A percentile compares a stretch with the other conserved stretches of the same genome.
These are phyloP conservation scores for Cyclocybe aegerita DNA, from an alignment of 768 basidiomycete species.

Conservation along the genomic window DNA sequence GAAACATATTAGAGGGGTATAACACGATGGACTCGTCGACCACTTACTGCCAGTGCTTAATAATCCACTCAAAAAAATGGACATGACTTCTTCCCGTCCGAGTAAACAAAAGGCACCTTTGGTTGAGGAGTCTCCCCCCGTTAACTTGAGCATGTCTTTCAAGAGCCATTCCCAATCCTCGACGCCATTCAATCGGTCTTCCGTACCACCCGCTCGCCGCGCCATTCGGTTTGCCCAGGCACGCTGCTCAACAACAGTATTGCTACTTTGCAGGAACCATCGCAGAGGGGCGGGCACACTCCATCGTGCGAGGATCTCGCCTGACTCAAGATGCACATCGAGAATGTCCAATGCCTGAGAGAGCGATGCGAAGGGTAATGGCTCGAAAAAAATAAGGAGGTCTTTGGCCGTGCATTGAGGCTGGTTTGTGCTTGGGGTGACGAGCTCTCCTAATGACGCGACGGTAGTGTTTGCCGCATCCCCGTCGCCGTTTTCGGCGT, in stretches of 20 bases:
- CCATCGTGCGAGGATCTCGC: slow-evolving; percentile 91
- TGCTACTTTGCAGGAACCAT: slow-evolving; percentile 87
- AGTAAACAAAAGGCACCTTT: slow-evolving; percentile 83
- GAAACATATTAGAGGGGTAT: not conserved
- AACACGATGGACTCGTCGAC: not conserved
- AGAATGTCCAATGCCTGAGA: slow-evolving; percentile 87
- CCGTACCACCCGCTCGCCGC: slow-evolving; percentile 56
- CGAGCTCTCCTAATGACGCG: slow-evolving; percentile 74
- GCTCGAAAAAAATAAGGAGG: slow-evolving; percentile 79
- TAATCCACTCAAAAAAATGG: slow-evolving; percentile 86
- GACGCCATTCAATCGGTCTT: slow-evolving; percentile 52
- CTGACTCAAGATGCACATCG: slow-evolving; percentile 92
- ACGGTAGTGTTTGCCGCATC: slow-evolving; percentile 85
- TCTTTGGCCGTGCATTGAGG: slow-evolving; percentile 62
- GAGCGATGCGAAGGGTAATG: slow-evolving; percentile 69
- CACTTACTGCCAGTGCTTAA: slow-evolving; percentile 86
- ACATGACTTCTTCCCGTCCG: slow-evolving; percentile 64
- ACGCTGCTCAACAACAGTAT: slow-evolving; percentile 66
- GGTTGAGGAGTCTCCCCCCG: slow-evolving; percentile 60
- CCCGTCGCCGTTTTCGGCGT: slow-evolving; percentile 58
- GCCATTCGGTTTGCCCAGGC: slow-evolving; percentile 89
- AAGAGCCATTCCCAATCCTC: slow-evolving; percentile 88
- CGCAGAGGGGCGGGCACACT: slow-evolving; percentile 75
- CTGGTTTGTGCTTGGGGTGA: slow-evolving; percentile 68
- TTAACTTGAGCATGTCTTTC: slow-evolving; percentile 87